Conservation (phyloP, 352 stramenopile species). For the Aphanomyces astaci region DNA sequence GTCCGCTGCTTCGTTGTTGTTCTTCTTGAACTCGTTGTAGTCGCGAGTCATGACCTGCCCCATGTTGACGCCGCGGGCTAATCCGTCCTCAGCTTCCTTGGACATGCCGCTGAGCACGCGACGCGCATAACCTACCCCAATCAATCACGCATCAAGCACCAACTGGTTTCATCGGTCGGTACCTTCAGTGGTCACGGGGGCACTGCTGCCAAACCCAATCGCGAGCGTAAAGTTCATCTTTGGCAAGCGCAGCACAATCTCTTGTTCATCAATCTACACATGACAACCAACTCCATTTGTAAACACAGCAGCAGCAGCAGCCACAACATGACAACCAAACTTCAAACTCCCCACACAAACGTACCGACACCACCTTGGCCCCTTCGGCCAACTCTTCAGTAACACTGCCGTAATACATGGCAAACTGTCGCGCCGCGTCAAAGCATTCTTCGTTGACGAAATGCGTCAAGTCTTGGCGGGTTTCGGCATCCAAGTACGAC, state of each 20-base stretch:
- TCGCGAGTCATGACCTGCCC: constrained; percentile 63
- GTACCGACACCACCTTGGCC: constrained; percentile 40
- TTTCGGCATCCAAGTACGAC: constrained; percentile 69
- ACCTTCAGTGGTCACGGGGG: constrained; percentile 55
- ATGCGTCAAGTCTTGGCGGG: constrained; percentile 50
- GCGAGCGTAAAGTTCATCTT: constrained; percentile 80
- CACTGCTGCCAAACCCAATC: constrained; percentile 72
- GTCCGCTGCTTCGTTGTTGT: constrained; percentile 33
- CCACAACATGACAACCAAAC: too few species aligned
- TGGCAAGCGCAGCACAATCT: constrained; percentile 60
- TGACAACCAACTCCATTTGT: too few species aligned
- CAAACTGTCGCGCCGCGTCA: constrained; percentile 60
- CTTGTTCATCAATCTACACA: constrained; percentile 60
- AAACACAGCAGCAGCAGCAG: too few species aligned
- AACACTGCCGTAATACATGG: constrained; percentile 78
- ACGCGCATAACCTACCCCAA: constrained; percentile 38
- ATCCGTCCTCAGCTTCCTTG: constrained; percentile 44
- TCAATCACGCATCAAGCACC: too few species aligned
- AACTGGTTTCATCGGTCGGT: too few species aligned
- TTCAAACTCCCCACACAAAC: too few species aligned
- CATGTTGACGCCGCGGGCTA: constrained; percentile 65
- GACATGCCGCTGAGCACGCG: constrained; percentile 65
- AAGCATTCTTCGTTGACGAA: constrained; percentile 76
- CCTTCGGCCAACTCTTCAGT: constrained; percentile 62
- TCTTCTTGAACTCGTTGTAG: constrained; percentile 36